Evolutionary conservation across 495 filamentous ascomycete species (phyloP).

Genomic region (Opeltia flavorubescens): DNA sequence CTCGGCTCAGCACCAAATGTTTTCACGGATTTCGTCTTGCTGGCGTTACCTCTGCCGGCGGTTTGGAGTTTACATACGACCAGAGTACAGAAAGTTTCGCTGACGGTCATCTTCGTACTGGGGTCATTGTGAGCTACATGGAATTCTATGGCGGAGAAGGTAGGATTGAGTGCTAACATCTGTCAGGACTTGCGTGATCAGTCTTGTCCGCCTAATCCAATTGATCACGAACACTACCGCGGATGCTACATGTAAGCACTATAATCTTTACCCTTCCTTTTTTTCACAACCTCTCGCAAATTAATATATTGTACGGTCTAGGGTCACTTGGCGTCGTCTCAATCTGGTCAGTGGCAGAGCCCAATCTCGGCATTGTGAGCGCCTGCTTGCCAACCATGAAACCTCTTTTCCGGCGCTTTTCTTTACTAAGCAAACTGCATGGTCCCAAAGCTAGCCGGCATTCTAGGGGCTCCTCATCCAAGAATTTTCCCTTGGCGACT

Average conservation of each 20-base stretch:
- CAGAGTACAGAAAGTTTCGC: slow-evolving; percentile 20
- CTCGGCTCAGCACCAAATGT: slow-evolving; percentile 18
- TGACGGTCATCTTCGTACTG: slow-evolving; percentile 25
- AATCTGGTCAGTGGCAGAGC: neutral
- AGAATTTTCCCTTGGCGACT: neutral
- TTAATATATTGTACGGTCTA: neutral
- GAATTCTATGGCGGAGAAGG: neutral
- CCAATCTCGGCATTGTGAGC: neutral
- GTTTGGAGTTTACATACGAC: slow-evolving; percentile 20
- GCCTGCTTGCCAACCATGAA: neutral
- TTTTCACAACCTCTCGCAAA: neutral
- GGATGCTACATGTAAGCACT: neutral
- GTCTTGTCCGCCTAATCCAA: neutral
- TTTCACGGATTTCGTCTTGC: slow-evolving; percentile 16
- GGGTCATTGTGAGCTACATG: slow-evolving; percentile 25
- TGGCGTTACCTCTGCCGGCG: slow-evolving; percentile 18
- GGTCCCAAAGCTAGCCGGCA: neutral
- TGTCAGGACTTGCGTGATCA: neutral
- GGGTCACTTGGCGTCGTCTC: neutral
- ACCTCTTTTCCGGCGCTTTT: neutral
- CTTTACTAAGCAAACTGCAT: neutral
- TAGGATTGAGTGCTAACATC: neutral
- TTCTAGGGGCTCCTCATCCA: neutral
- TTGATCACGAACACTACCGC: neutral
- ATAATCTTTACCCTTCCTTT: neutral